Conservation (phyloP, 768 basidiomycete genomes). For the Sporobolomyces phaffii region DNA sequence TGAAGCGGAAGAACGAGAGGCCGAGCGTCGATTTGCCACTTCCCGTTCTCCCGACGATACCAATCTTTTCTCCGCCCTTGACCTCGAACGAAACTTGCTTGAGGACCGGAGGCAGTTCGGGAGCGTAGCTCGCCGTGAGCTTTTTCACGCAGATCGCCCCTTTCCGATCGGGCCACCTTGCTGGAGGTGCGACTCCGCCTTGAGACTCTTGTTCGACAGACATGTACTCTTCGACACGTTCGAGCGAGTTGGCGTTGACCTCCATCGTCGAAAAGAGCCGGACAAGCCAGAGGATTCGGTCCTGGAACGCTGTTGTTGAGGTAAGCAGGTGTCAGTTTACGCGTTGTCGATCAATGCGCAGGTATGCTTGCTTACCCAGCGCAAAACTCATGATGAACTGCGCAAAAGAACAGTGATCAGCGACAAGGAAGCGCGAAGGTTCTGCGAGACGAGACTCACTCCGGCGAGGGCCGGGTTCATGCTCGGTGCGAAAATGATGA, state of each 20-base stretch:
- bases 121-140: conserved; percentile 43
- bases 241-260: conserved; percentile 50
- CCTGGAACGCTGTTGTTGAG: conserved; percentile 44
- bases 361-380: conserved; percentile 34
- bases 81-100: conserved; percentile 44
- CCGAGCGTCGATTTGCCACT: conserved; percentile 46
- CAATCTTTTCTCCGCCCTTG: conserved; percentile 48
- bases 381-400: conserved; percentile 43
- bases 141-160: conserved; percentile 47
- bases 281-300: conserved; percentile 50
- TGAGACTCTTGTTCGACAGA: conserved; percentile 32
- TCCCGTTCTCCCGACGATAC: conserved; percentile 56
- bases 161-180: conserved; percentile 47
- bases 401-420: neutral
- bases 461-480: conserved; percentile 48
- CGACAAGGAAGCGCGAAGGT: neutral
- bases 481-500: conserved; percentile 44
- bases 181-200: conserved; percentile 47
- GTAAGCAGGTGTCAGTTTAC: neutral
- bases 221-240: conserved; percentile 48
- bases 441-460: neutral
- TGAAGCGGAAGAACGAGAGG: conserved; percentile 50
- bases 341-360: neutral
- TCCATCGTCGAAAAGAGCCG: conserved; percentile 45
- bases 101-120: conserved; percentile 47